These are phyloP conservation scores for Leishmania lainsoni DNA, from an alignment of 208 protist species.

Conservation along the genomic window DNA sequence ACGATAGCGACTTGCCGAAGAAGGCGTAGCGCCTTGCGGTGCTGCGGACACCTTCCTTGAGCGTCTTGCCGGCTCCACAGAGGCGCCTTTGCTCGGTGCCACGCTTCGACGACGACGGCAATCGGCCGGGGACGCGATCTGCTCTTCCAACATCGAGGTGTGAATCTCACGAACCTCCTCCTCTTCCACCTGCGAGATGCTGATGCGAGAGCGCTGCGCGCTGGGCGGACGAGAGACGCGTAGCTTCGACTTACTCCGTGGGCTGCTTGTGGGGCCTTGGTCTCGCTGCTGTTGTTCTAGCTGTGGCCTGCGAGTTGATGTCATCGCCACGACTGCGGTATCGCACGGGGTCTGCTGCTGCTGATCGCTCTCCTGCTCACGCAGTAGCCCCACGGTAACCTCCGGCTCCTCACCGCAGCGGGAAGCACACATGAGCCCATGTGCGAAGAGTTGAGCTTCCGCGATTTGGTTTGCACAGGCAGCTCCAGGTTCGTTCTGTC, in stretches of 20 bases:
- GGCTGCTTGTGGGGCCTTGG: background rate
- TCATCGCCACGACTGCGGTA: conserved; percentile 9
- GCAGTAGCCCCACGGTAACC: conserved; percentile 37
- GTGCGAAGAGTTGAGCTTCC: conserved; percentile 23
- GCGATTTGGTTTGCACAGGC: conserved; percentile 23
- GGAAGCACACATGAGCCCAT: conserved; percentile 20
- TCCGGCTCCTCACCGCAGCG: conserved; percentile 26
- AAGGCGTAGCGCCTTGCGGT: background rate
- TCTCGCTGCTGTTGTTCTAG: conserved; percentile 16
- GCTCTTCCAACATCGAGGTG: conserved; percentile 1
- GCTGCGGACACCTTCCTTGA: conserved; percentile 4
- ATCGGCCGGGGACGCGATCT: conserved; percentile 1
- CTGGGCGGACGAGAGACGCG: conserved; percentile 3
- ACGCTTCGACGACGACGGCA: background rate
- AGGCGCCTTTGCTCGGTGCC: background rate
- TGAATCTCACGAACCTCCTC: conserved; percentile 9
- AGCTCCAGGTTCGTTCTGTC: background rate
- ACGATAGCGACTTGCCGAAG: background rate
- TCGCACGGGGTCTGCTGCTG: conserved; percentile 9
- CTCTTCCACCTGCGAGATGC: conserved; percentile 12
- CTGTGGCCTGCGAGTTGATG: conserved; percentile 1
- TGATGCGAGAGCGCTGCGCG: conserved; percentile 7
- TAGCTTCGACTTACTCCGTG: background rate
- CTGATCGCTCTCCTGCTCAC: conserved; percentile 19
- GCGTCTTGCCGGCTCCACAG: background rate